Evolutionary conservation across 2,329 filamentous ascomycete species (phyloP), one percentile per base, ranked within the genome.

Genomic region (Cordyceps cateniannulata): DNA sequence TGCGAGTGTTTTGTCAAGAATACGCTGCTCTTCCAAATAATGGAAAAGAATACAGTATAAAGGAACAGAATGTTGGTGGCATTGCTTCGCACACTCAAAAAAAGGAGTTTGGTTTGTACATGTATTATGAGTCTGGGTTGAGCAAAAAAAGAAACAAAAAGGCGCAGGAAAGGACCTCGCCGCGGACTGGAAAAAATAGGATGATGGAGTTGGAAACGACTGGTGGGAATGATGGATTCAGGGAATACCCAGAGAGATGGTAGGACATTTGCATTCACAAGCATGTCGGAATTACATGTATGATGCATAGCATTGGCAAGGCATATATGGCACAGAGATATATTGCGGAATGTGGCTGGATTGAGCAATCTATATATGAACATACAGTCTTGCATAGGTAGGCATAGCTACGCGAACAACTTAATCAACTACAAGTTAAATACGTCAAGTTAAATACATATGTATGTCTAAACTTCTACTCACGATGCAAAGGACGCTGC

Each of bases 1-100:
- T 62, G 59, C 38, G 62, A 63, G n/a, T 63, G 62, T 22, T 52
- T 63, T 22, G 62, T 63, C 59, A 63, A 63, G 45, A 63, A 63
- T 42, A 63, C 62, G 10, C 22, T 62, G 14, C 50, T 63, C 6
- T 63, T 62, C 47, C 61, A 62, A 55, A 53, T 62, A 49, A 59
- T 62, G 56, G 61, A 62, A 32, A 52, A 48, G 29, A 59, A 56
- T 32, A 22, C 54, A 3, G 22, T 44, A 20, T 55, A 20, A 53
- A 24, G n/a, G 29, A 55, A 16, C 3, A 3, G 14, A n/a, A 16
- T 22, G 32, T 35, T 35, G 32, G 10, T 35, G 32, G 32, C 10
- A 12, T 35, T 35, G 32, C 32, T 35, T 14, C 10, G 32, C 32
- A 35, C 32, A 35, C 32, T 12, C 32, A 35, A 47, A 25, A 57